These are phyloP conservation scores for Moesziomyces antarcticus DNA, from an alignment of 1,284 basidiomycete species.

Conservation along the genomic window DNA sequence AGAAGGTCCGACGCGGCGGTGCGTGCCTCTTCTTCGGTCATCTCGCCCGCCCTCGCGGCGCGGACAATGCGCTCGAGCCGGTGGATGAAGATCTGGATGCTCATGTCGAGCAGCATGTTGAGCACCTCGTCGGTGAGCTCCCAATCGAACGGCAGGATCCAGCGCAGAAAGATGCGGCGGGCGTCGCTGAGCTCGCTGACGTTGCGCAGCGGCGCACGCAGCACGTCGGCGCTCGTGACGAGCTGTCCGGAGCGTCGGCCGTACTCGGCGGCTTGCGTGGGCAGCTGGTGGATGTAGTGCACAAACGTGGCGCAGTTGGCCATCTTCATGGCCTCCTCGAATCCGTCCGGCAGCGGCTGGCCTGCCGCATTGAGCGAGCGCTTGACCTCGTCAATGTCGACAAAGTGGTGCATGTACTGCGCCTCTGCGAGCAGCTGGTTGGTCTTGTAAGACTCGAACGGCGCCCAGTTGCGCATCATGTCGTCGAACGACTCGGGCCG, in stretches of 20 bases:
- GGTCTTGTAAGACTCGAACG: constrained; percentile 53
- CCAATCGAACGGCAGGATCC: constrained; percentile 46
- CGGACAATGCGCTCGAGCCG: constrained; percentile 37
- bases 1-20: constrained; percentile 24
- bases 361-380: constrained; percentile 25
- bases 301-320: constrained; percentile 60
- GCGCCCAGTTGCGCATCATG: constrained; percentile 50
- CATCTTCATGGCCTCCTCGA: constrained; percentile 51
- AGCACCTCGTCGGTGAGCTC: constrained; percentile 46
- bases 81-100: constrained; percentile 55
- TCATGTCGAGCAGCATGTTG: constrained; percentile 53
- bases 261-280: constrained; percentile 20
- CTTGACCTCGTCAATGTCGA: constrained; percentile 46
- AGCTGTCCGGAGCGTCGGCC: constrained; percentile 18
- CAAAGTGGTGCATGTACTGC: constrained; percentile 54
- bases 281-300: constrained; percentile 54
- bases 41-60: constrained; percentile 16
- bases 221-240: constrained; percentile 28
- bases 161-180: constrained; percentile 46
- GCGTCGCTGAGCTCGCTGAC: constrained; percentile 55
- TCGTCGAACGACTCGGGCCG: constrained; percentile 39
- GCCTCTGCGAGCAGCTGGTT: constrained; percentile 51
- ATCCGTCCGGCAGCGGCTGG: constrained; percentile 22
- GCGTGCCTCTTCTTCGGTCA: constrained; percentile 26
- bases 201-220: constrained; percentile 34